Conservation (phyloP, 2,329 filamentous ascomycete species). For the Penicillium glabrum region DNA sequence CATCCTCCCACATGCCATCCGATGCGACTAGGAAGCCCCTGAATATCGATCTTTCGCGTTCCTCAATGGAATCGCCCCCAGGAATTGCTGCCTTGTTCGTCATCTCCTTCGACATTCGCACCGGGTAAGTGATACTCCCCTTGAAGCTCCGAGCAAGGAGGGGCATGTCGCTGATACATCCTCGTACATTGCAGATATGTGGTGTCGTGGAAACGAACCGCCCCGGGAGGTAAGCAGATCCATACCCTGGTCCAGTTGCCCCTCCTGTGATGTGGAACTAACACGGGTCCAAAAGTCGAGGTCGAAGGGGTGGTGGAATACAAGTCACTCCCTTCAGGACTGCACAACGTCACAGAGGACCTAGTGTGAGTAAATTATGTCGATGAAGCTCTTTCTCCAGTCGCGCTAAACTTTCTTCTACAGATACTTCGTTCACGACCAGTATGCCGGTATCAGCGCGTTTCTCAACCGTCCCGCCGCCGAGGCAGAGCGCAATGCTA, state of each 20-base stretch:
- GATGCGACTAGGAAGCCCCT: constrained; percentile 30
- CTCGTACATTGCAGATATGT: constrained; percentile 59
- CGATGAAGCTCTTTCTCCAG: neutral
- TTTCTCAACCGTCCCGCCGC: constrained; percentile 83
- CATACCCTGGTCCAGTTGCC: constrained; percentile 1
- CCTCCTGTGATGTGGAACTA: constrained; percentile 13
- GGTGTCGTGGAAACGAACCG: constrained; percentile 79
- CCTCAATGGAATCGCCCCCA: constrained; percentile 40
- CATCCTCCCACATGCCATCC: constrained; percentile 26
- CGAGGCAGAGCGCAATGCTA: constrained; percentile 78
- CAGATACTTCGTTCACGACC: constrained; percentile 87
- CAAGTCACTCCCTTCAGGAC: constrained; percentile 89
- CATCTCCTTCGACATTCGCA: constrained; percentile 89
- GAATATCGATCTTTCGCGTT: constrained; percentile 35
- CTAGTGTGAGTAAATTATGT: constrained; percentile 53
- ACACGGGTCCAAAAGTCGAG: constrained; percentile 42
- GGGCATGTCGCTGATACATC: constrained; percentile 13
- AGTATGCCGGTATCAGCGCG: constrained; percentile 84
- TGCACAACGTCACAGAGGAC: constrained; percentile 86
- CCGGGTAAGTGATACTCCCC: constrained; percentile 60
- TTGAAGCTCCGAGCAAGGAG: constrained; percentile 6
- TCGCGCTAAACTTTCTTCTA: constrained; percentile 9
- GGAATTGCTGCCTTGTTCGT: constrained; percentile 77
- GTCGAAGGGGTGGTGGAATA: constrained; percentile 90
- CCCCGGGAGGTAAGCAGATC: constrained; percentile 59